These are phyloP conservation scores for Leavenworthia alabamica DNA, from an alignment of 345 rosid genomes.

Conservation along the genomic window DNA sequence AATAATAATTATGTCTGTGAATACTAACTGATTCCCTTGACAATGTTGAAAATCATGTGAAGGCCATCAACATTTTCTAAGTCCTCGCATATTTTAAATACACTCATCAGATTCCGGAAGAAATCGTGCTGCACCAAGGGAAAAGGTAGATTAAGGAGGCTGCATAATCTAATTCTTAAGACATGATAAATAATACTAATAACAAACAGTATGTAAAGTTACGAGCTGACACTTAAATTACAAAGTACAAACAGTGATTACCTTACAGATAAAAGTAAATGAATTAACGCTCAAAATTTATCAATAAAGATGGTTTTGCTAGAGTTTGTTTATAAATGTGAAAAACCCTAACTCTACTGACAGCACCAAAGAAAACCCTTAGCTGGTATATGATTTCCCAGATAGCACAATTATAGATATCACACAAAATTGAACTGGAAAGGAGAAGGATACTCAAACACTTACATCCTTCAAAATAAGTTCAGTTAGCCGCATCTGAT, in stretches of 20 bases:
- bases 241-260: conserved; percentile 5
- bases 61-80: conserved; percentile 78
- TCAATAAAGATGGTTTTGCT: background rate
- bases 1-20: conserved; percentile 2
- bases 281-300: background rate
- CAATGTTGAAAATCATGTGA: conserved; percentile 86
- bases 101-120: conserved; percentile 72
- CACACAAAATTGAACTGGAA: background rate
- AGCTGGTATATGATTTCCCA: conserved; percentile 12
- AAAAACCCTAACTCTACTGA: background rate
- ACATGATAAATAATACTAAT: background rate
- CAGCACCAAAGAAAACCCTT: background rate
- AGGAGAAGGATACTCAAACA: background rate
- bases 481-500: conserved; percentile 82
- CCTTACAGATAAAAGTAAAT: background rate
- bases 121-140: conserved; percentile 66
- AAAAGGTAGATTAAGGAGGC: conserved; percentile 20
- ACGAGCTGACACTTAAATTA: background rate
- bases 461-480: conserved; percentile 78
- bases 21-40: conserved; percentile 84
- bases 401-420: background rate
- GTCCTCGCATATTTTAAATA: conserved; percentile 87
- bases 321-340: background rate
- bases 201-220: background rate
- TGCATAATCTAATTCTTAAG: background rate